Percentiles rank a stretch among this genome's conserved stretches.
Evolutionary conservation across 306 rosid genomes (phyloP).

Genomic region (Parietaria judaica): DNA sequence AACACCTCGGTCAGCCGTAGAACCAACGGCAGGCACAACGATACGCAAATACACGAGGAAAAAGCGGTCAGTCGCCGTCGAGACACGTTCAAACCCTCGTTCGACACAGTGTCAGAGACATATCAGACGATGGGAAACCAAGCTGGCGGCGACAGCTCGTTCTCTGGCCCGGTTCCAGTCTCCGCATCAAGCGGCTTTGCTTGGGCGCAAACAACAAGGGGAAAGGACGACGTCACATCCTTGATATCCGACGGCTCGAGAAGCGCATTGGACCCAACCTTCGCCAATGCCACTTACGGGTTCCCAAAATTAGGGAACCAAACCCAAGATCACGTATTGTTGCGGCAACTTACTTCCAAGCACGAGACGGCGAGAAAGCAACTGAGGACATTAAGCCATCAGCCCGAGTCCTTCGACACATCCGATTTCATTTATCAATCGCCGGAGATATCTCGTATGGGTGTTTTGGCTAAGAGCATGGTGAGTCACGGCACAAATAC

Average conservation of each 20-base stretch:
- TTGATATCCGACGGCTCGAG: slow-evolving; percentile 70
- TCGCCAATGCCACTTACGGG: slow-evolving; percentile 54
- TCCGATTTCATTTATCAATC: slow-evolving; percentile 29
- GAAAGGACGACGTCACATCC: slow-evolving; percentile 54
- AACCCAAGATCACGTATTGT: slow-evolving; percentile 21
- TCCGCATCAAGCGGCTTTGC: slow-evolving; percentile 54
- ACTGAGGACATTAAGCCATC: slow-evolving; percentile 18
- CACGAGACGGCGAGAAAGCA: slow-evolving; percentile 18
- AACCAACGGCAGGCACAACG: slow-evolving; percentile 26
- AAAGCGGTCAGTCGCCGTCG: slow-evolving; percentile 28
- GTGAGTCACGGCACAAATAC: slow-evolving; percentile 23
- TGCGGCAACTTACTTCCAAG: slow-evolving; percentile 23
- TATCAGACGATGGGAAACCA: slow-evolving; percentile 25
- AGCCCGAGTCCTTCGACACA: slow-evolving; percentile 36
- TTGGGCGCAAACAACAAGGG: slow-evolving; percentile 50
- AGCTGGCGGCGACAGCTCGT: slow-evolving; percentile 38
- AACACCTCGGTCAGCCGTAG: slow-evolving; percentile 18
- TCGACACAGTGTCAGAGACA: slow-evolving; percentile 48
- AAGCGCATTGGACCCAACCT: slow-evolving; percentile 74
- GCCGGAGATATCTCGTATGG: slow-evolving; percentile 26
- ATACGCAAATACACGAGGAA: slow-evolving; percentile 21
- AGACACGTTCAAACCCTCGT: slow-evolving; percentile 29
- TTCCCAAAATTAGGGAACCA: slow-evolving; percentile 26
- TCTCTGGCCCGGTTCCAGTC: slow-evolving; percentile 41
- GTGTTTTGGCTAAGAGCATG: slow-evolving; percentile 17